Percentiles rank a stretch among this genome's conserved stretches.
phyloP scores from a whole-genome alignment of 2,329 filamentous ascomycete species.

The Grosmannia penicillata region DNA sequence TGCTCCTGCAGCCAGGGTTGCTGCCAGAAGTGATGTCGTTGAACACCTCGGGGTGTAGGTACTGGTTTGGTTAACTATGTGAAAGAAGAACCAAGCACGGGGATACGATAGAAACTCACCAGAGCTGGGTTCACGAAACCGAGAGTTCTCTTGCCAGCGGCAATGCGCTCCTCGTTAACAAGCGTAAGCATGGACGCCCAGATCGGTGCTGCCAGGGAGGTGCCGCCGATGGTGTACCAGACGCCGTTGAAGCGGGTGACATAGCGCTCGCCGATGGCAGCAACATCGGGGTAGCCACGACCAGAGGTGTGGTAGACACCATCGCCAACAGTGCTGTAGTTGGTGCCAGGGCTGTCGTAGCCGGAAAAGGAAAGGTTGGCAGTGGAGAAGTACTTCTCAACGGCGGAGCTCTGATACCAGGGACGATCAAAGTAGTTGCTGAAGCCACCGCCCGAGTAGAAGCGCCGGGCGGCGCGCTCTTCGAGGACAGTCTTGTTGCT shows the following conservation, averaged over 20 bases:
- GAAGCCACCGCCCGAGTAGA: slow-evolving; percentile 27
- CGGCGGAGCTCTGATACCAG: slow-evolving; percentile 24
- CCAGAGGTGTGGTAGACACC: slow-evolving; percentile 13
- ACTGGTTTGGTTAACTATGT: slow-evolving; percentile 4
- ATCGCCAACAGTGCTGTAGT: slow-evolving; percentile 9
- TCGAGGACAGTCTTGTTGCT: slow-evolving; percentile 7
- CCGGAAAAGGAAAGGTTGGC: slow-evolving; percentile 9
- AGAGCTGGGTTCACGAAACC: slow-evolving; percentile 20
- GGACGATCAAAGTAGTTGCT: slow-evolving; percentile 29
- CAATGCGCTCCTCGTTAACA: slow-evolving; percentile 45
- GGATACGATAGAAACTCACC: background rate
- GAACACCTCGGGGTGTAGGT: slow-evolving; percentile 16
- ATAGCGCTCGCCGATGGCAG: slow-evolving; percentile 14
- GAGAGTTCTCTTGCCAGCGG: slow-evolving; percentile 25
- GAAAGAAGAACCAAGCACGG: background rate
- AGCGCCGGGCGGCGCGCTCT: slow-evolving; percentile 11
- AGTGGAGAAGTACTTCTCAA: slow-evolving; percentile 23
- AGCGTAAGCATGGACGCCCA: slow-evolving; percentile 44
- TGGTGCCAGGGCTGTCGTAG: slow-evolving; percentile 8
- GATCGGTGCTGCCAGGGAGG: slow-evolving; percentile 40
- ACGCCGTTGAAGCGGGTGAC: slow-evolving; percentile 14
- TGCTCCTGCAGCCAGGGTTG: slow-evolving; percentile 18
- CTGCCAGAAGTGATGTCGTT: slow-evolving; percentile 15
- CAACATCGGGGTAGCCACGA: slow-evolving; percentile 15
- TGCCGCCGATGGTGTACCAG: slow-evolving; percentile 28